These are phyloP conservation scores for Vaccinium darrowii DNA, from an alignment of 148 eudicot genomes.

Conservation along the genomic window DNA sequence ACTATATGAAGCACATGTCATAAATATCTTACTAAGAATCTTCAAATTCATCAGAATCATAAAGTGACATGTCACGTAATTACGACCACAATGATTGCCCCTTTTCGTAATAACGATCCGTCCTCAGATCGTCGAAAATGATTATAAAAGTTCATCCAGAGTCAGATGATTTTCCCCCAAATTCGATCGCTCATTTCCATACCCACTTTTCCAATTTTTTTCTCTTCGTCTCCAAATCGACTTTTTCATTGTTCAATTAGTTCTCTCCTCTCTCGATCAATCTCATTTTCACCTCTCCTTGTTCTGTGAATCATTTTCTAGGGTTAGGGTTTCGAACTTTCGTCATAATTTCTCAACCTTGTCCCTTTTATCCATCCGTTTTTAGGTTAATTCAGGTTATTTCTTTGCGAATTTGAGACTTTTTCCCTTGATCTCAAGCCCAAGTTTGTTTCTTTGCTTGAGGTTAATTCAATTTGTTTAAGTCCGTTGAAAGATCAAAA, in stretches of 20 bases:
- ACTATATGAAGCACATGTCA: background rate
- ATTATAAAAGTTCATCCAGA: background rate
- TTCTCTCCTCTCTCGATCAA: background rate
- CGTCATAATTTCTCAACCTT: background rate
- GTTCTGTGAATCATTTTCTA: background rate
- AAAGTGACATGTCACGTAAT: background rate
- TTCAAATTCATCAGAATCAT: background rate
- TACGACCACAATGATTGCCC: background rate
- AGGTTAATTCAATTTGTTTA: background rate
- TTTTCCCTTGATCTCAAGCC: background rate
- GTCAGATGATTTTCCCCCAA: background rate
- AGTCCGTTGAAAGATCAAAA: background rate
- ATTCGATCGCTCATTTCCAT: background rate
- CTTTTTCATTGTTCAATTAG: background rate
- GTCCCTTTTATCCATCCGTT: background rate
- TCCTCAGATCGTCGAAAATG: background rate
- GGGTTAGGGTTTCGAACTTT: constrained; percentile 19
- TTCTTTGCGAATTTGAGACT: background rate
- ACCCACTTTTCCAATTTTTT: background rate
- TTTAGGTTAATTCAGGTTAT: background rate
- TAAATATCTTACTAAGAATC: background rate
- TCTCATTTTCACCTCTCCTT: background rate
- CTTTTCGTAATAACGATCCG: background rate
- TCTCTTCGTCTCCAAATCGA: background rate
- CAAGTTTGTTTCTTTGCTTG: background rate